Evolutionary conservation across 371 early-diverging fungal species (phyloP).

Genomic region (Apophysomyces elegans): DNA sequence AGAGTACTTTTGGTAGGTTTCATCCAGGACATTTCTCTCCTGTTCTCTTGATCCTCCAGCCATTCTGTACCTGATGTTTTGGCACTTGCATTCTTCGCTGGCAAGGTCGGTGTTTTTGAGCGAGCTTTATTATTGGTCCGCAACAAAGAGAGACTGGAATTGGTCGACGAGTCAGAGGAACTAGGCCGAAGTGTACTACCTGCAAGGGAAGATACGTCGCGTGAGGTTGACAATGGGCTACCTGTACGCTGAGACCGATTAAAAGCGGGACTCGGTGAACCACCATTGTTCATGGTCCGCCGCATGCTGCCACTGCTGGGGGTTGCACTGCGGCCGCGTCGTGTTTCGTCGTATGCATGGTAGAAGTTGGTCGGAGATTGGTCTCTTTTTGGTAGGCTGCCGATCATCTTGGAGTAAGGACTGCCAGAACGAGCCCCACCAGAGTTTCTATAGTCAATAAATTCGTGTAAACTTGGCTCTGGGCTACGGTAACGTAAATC

Average conservation of each 20-base stretch:
- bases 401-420: conserved; percentile 1
- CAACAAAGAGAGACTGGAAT: background rate
- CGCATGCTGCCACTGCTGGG: conserved; percentile 23
- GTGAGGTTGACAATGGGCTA: conserved; percentile 25
- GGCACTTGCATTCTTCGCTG: conserved; percentile 7
- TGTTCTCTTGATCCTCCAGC: conserved; percentile 10
- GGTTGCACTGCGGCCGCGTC: conserved; percentile 28
- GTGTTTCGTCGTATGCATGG: conserved; percentile 16
- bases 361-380: conserved; percentile 8
- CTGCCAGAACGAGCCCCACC: conserved; percentile 7
- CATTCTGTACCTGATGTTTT: conserved; percentile 14
- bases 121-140: background rate
- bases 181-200: conserved; percentile 21
- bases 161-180: conserved; percentile 23
- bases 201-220: background rate
- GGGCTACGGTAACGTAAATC: conserved; percentile 40
- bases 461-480: conserved; percentile 25
- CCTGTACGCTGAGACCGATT: conserved; percentile 21
- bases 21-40: conserved; percentile 25
- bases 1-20: conserved; percentile 42
- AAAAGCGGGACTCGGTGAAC: conserved; percentile 13
- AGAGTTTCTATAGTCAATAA: background rate
- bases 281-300: background rate
- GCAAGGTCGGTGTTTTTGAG: conserved; percentile 17
- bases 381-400: conserved; percentile 9